Conservation (phyloP, 805 yeast species). For the Monosporozyma unispora region DNA sequence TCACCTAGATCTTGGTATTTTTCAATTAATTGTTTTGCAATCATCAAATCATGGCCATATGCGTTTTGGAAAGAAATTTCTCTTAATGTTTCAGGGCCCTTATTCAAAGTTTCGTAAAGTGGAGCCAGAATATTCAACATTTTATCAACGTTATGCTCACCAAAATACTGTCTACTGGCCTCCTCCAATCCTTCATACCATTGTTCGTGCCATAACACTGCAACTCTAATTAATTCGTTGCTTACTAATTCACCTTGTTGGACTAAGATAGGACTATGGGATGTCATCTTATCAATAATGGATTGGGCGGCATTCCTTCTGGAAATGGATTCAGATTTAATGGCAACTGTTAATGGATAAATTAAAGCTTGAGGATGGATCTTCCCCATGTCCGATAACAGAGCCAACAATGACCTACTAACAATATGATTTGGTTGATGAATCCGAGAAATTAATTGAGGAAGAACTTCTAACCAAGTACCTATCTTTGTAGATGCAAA, state of each 20-base stretch:
- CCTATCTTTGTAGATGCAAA: constrained; percentile 82
- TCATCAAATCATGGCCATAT: constrained; percentile 85
- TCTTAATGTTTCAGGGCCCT: constrained; percentile 85
- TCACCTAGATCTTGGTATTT: constrained; percentile 81
- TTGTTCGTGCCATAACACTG: constrained; percentile 93
- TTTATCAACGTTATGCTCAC: constrained; percentile 88
- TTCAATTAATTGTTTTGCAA: constrained; percentile 89
- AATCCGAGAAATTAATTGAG: constrained; percentile 91
- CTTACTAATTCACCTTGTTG: constrained; percentile 93
- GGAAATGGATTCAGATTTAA: constrained; percentile 82
- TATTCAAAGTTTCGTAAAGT: constrained; percentile 70
- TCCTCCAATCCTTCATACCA: constrained; percentile 98
- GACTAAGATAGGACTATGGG: constrained; percentile 75
- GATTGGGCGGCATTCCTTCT: constrained; percentile 88
- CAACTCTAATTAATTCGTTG: constrained; percentile 85
- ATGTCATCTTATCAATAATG: constrained; percentile 84
- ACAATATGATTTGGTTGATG: constrained; percentile 90
- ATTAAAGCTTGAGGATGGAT: constrained; percentile 97
- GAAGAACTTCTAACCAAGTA: constrained; percentile 91
- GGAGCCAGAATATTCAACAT: constrained; percentile 91
- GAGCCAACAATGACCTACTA: constrained; percentile 65
- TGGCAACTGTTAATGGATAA: constrained; percentile 91
- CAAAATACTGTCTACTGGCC: constrained; percentile 87
- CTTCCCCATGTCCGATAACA: constrained; percentile 80
- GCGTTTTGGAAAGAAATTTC: constrained; percentile 90